Evolutionary conservation across 257 asterid species (phyloP).

Genomic region (Plantago major): DNA sequence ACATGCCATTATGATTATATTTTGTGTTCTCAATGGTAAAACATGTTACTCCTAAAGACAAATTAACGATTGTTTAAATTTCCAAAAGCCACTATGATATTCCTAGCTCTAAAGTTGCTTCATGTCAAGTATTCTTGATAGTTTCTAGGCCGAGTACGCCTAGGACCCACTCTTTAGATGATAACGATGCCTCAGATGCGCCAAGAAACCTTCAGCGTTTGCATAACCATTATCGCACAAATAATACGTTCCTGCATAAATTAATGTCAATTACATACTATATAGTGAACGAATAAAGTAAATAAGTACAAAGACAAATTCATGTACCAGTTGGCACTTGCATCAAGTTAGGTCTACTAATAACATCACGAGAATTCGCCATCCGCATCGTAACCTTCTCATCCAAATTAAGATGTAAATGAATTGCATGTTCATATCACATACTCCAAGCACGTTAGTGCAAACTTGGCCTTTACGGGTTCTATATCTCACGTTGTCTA

Average conservation of each 20-base stretch:
- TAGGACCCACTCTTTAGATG: not conserved
- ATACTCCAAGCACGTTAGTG: not conserved
- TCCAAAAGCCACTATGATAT: not conserved
- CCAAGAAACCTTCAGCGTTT: not conserved
- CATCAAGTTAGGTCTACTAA: not conserved
- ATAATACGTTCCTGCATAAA: not conserved
- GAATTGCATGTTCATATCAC: not conserved
- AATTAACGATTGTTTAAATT: not conserved
- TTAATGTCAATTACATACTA: not conserved
- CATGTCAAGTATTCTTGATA: not conserved
- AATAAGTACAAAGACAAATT: not conserved
- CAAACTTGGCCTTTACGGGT: not conserved
- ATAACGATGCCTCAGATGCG: not conserved
- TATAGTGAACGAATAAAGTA: not conserved
- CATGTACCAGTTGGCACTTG: too few species aligned
- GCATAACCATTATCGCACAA: constrained; percentile 1
- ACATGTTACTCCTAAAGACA: not conserved
- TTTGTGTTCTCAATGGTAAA: not conserved
- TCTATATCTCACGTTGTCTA: constrained; percentile 1
- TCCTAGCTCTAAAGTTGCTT: not conserved
- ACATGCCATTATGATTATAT: not conserved
- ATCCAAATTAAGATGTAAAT: not conserved
- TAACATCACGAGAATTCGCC: not conserved
- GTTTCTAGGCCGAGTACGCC: not conserved
- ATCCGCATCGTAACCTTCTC: not conserved